These are phyloP conservation scores for Caulochytrium protostelioides DNA, from an alignment of 371 early-diverging fungal species.

Conservation along the genomic window DNA sequence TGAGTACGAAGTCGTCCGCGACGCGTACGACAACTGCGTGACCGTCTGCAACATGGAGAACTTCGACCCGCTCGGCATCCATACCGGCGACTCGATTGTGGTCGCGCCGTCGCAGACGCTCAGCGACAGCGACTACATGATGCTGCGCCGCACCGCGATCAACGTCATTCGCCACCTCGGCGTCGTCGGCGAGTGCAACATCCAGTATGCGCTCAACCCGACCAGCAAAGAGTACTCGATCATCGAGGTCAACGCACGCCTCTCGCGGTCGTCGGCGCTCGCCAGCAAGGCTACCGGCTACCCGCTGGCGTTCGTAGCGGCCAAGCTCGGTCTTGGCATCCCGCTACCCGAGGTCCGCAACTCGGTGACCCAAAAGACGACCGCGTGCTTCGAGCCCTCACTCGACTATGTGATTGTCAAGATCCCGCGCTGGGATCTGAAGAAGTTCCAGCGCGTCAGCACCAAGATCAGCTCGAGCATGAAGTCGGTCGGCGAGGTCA, in stretches of 20 bases:
- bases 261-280: conserved; percentile 70
- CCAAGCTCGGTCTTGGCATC: conserved; percentile 77
- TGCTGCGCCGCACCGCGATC: conserved; percentile 76
- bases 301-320: conserved; percentile 91
- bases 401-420: conserved; percentile 84
- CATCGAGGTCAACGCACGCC: conserved; percentile 89
- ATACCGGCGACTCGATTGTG: conserved; percentile 93
- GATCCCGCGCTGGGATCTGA: conserved; percentile 91
- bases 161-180: conserved; percentile 46
- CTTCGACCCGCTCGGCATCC: conserved; percentile 92
- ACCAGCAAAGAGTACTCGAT: conserved; percentile 74
- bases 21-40: conserved; percentile 76
- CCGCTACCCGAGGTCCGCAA: conserved; percentile 72
- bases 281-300: conserved; percentile 95
- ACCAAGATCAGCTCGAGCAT: conserved; percentile 67
- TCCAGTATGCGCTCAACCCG: conserved; percentile 92
- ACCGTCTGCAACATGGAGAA: conserved; percentile 97
- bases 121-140: conserved; percentile 83
- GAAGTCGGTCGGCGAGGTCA: conserved; percentile 92
- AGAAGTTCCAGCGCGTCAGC: conserved; percentile 76
- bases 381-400: conserved; percentile 86
- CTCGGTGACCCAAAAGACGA: conserved; percentile 76
- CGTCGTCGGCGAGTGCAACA: conserved; percentile 91
- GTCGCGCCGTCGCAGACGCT: conserved; percentile 87
- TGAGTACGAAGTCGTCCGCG: conserved; percentile 90